These are phyloP conservation scores for Cercospora zeina DNA, from an alignment of 2,329 filamentous ascomycete species.

Conservation along the genomic window DNA sequence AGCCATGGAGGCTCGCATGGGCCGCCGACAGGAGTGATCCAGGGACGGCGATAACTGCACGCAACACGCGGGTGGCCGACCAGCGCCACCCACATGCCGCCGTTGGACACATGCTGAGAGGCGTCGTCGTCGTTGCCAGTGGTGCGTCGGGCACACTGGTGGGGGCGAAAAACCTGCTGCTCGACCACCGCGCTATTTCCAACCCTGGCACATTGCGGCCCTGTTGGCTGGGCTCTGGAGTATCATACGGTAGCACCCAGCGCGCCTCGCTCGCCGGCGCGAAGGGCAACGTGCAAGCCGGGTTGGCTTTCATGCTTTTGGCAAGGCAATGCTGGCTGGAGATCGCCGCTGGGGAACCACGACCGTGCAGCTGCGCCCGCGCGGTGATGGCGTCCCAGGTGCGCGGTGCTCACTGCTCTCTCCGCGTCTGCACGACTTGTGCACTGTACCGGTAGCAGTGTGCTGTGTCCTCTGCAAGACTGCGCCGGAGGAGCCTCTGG, in stretches of 20 bases:
- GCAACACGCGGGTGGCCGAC: neutral
- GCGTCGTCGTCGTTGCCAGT: neutral
- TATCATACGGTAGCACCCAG: too few species aligned
- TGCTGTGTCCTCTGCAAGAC: too few species aligned
- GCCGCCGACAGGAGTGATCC: neutral
- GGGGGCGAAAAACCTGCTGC: neutral
- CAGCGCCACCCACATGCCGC: neutral
- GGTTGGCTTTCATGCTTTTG: too few species aligned
- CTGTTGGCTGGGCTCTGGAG: too few species aligned
- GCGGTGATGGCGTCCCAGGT: neutral
- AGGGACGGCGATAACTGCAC: neutral
- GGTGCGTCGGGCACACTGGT: neutral
- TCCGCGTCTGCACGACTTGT: too few species aligned
- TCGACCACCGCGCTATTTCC: conserved; percentile 9
- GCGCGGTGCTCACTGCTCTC: neutral
- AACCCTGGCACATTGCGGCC: conserved; percentile 6
- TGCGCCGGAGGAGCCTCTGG: too few species aligned
- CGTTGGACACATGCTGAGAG: neutral
- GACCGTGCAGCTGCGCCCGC: too few species aligned
- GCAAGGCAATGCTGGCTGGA: too few species aligned
- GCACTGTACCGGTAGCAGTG: too few species aligned
- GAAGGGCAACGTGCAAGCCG: too few species aligned
- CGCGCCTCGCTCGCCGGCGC: too few species aligned
- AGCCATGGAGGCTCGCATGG: neutral
- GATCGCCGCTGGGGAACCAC: too few species aligned